These are phyloP conservation scores for Chaetomium tenue DNA, from an alignment of 495 filamentous ascomycete genomes.

Conservation along the genomic window DNA sequence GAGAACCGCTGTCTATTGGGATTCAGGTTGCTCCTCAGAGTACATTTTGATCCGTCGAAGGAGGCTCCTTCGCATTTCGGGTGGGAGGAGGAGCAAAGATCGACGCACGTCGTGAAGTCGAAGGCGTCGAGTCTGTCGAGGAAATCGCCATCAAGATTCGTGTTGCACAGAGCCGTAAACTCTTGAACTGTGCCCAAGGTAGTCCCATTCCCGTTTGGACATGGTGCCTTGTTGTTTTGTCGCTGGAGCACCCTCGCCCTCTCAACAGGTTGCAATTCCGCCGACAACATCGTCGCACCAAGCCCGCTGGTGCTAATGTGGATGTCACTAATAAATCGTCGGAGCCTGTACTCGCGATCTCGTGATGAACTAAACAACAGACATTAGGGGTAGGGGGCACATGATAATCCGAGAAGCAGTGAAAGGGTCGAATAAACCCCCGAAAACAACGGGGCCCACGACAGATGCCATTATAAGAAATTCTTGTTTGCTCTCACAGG, in stretches of 20 bases:
- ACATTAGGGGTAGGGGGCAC: background rate
- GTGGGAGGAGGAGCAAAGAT: conserved; percentile 38
- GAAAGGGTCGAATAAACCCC: background rate
- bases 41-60: conserved; percentile 30
- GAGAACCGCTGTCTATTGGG: conserved; percentile 22
- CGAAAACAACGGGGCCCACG: background rate
- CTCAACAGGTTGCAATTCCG: background rate
- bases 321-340: background rate
- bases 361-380: conserved; percentile 1
- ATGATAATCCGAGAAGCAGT: background rate
- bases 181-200: conserved; percentile 33
- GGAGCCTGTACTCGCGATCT: background rate
- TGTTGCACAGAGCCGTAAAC: conserved; percentile 39
- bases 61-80: conserved; percentile 38
- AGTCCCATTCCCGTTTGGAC: conserved; percentile 37
- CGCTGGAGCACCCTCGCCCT: conserved; percentile 11
- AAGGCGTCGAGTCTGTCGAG: conserved; percentile 29
- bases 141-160: conserved; percentile 30
- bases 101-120: conserved; percentile 32
- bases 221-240: conserved; percentile 26
- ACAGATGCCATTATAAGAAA: background rate
- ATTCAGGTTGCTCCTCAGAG: conserved; percentile 26
- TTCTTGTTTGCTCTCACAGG: background rate
- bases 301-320: conserved; percentile 11
- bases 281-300: conserved; percentile 9